Evolutionary conservation across 768 basidiomycete genomes (phyloP).

Genomic region (Ephemerocybe angulata): DNA sequence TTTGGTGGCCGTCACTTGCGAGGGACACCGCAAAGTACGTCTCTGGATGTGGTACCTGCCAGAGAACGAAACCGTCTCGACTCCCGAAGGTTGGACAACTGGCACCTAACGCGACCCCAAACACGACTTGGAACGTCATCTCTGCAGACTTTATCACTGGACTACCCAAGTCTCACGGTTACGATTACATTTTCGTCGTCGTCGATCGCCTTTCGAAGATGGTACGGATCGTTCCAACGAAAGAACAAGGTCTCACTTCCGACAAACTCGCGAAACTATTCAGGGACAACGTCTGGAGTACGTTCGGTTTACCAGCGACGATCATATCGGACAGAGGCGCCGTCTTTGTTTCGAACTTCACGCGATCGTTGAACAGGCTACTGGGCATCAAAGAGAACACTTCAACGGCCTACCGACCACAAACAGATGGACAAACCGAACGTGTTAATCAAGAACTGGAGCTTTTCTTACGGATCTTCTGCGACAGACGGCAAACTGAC

Average conservation of each 20-base stretch:
- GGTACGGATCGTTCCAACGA: slow-evolving; percentile 17
- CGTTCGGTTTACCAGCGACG: slow-evolving; percentile 22
- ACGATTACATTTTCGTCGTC: slow-evolving; percentile 11
- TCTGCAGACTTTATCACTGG: slow-evolving; percentile 29
- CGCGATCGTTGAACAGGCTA: slow-evolving; percentile 21
- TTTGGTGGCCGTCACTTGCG: slow-evolving; percentile 18
- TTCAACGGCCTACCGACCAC: slow-evolving; percentile 42
- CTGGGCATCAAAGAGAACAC: slow-evolving; percentile 31
- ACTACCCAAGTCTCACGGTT: slow-evolving; percentile 28
- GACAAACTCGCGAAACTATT: slow-evolving; percentile 1
- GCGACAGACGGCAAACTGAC: background rate
- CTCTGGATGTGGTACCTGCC: slow-evolving; percentile 27
- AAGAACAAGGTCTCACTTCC: slow-evolving; percentile 17
- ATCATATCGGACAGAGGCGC: slow-evolving; percentile 27
- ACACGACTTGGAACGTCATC: slow-evolving; percentile 15
- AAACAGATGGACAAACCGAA: slow-evolving; percentile 27
- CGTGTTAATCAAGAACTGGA: slow-evolving; percentile 26
- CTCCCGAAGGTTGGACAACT: slow-evolving; percentile 20
- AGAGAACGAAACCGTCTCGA: slow-evolving; percentile 28
- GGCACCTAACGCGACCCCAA: slow-evolving; percentile 17
- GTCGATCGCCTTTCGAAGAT: slow-evolving; percentile 21
- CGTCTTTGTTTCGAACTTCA: slow-evolving; percentile 30
- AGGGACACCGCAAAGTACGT: background rate
- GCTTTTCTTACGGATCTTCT: background rate
- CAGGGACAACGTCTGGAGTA: slow-evolving; percentile 20